Conservation (phyloP, 1,284 basidiomycete genomes). For the Puccinia hordei region DNA sequence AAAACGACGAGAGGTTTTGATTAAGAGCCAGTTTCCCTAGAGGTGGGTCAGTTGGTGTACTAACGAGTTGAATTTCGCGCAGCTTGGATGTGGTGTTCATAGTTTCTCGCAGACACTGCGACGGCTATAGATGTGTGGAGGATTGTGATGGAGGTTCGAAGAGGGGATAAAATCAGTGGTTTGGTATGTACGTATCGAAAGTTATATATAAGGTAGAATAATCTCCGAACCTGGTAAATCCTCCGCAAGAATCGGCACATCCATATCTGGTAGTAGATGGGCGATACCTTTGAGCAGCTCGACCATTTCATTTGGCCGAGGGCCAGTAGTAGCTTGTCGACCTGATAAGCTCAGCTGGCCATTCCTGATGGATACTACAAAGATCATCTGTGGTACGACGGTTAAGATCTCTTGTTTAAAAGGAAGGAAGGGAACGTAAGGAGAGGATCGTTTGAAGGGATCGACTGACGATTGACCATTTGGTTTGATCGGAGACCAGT, state of each 20-base stretch:
- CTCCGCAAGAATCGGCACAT: conserved; percentile 31
- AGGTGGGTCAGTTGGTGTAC: not conserved
- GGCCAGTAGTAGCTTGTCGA: not conserved
- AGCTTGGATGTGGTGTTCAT: conserved; percentile 35
- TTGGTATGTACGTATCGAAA: too few species aligned
- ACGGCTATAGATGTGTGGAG: too few species aligned
- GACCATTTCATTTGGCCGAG: conserved; percentile 16
- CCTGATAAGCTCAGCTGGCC: conserved; percentile 36
- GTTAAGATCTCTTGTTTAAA: not conserved
- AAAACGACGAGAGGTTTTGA: not conserved
- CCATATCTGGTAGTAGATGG: conserved; percentile 38
- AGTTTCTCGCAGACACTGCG: conserved; percentile 35
- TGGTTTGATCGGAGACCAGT: conserved; percentile 21
- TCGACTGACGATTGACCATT: conserved; percentile 29
- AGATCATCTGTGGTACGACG: conserved; percentile 12
- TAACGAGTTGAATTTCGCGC: conserved; percentile 15
- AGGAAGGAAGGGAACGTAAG: too few species aligned
- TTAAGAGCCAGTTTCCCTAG: not conserved
- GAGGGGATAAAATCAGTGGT: not conserved
- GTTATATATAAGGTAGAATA: not conserved
- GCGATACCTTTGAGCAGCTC: conserved; percentile 32
- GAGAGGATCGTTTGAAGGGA: too few species aligned
- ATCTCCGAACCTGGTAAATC: conserved; percentile 40
- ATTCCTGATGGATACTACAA: conserved; percentile 40
- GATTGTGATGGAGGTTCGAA: not conserved